These are phyloP conservation scores for Blastobotrys indianensis DNA, from an alignment of 1,139 yeast genomes.

Conservation along the genomic window DNA sequence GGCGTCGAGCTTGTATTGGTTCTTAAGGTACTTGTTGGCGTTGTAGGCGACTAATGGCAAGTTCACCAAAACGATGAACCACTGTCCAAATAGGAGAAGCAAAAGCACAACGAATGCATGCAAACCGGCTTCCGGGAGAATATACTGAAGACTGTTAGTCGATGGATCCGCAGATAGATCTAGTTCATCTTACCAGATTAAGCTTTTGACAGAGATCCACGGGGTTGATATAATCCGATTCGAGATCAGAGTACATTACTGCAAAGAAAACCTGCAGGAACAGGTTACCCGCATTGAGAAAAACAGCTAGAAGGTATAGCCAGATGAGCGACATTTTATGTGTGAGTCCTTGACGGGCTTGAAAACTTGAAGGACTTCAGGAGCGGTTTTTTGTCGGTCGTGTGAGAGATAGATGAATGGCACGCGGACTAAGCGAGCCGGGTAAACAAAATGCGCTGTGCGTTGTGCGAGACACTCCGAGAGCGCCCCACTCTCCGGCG, in stretches of 20 bases:
- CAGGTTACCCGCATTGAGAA: constrained; percentile 74
- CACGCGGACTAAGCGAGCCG: not conserved
- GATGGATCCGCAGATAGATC: too few relatives aligned
- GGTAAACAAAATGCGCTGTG: not conserved
- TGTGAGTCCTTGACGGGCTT: not conserved
- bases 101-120: constrained; percentile 64
- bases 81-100: constrained; percentile 74
- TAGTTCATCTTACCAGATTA: constrained; percentile 39
- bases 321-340: constrained; percentile 8
- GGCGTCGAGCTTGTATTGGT: constrained; percentile 81
- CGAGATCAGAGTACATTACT: constrained; percentile 84
- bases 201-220: constrained; percentile 86
- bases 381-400: not conserved
- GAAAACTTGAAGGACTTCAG: not conserved
- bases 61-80: constrained; percentile 79
- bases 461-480: too few relatives aligned
- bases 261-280: constrained; percentile 85
- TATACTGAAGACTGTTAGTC: constrained; percentile 37
- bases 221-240: constrained; percentile 86
- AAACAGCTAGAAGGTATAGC: constrained; percentile 43
- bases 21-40: constrained; percentile 59
- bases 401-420: not conserved
- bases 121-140: constrained; percentile 76
- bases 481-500: too few relatives aligned
- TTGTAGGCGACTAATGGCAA: constrained; percentile 76